Base-by-base conservation (phyloP, 2,329 filamentous ascomycete genomes). In the Hymenoscyphus fructigenus region DNA sequence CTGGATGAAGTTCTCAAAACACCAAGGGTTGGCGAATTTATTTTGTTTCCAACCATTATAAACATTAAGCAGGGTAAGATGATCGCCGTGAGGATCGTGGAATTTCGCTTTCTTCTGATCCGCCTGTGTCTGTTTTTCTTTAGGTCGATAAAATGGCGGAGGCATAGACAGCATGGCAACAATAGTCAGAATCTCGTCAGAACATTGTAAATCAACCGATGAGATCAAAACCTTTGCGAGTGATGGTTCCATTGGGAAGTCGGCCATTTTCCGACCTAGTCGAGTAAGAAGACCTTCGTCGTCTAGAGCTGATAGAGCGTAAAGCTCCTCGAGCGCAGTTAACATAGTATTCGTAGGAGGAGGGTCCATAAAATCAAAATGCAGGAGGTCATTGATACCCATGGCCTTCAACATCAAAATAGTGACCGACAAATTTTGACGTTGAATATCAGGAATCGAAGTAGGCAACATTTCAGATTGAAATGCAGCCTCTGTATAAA, bases 311-410 rank as follows among this genome's bases (percentile, higher is more conserved):
- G 90, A 92, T 12, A 99, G 82, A 0, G 93, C 92, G 74, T 99
- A 99, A 0, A 99, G 83, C 75, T 98, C 95, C 78, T 99, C 96
- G 3, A 99, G 82, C 0, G 95, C 95, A 59, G 93, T 96, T 68
- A 99, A 85, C 92, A 98, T 97, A 14, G 95, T 98, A 74, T 98
- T 97, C 34, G 95, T 95, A 0, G 95, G 95, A 0, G 95, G 95
- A 0, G 95, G 93, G 73, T 99, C 95, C 94, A 99, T 98, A 73
- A 99, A 99, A 78, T 98, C 94, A 74, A 99, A 99, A 75, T 96
- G 93, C 14, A 99, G 84, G 1, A 99, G 82, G 75, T 99, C 95
- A 75, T 99, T 98, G 78, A 99, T 98, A 2, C 96, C 95, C 93
- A 99, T 98, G 0, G 95, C 95, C 76, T 99, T 99, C 60, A 99